Base-by-base conservation (phyloP, 768 basidiomycete genomes). In the Pleurotus pulmonarius region DNA sequence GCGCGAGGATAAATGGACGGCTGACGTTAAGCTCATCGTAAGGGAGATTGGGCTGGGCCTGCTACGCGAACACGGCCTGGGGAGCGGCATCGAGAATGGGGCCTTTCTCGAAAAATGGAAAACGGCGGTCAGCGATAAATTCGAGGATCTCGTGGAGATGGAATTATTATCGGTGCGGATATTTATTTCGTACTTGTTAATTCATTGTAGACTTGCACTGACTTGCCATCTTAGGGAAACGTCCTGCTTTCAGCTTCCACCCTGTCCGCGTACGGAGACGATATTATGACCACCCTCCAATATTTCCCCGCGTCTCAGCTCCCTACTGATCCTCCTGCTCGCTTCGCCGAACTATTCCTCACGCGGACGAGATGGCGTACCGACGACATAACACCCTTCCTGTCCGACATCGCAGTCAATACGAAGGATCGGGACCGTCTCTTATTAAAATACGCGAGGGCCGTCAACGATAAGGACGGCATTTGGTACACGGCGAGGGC, bases 281-380 rank as follows among this genome's bases (percentile, higher is more conserved):
- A 44, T 18, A 6, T 38, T 11, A 29, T 60, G 49, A 58, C 70
- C 4, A 66, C 76, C 13, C 63, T 96, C 34, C 82, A 72, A 12
- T 94, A 93, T 71, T 92, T 95, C 66, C 87, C 94, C 11, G 75
- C 82, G 3, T 83, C 89, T 0, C 69, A 73, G 1, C 83, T 98
- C 22, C 90, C 95, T 1, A 68, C 81, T 0, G 88, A 92, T 49
- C 88, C 95, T 4, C 76, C 86, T 1, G 80, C 83, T 6, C 87
- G 96, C 13, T 98, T 98, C 72, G 69, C 81, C 11, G 92, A 96
- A 60, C 81, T 98, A 13, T 99, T 99, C 76, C 75, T 92, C 39
- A 88, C 87, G 7, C 83, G 87, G 4, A 60, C 81, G 18, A 81
- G 82, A 45, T 94, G 93, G 92, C 85, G 80, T 64, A 80, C 78